These are phyloP conservation scores for Chytriomyces confervae DNA, from an alignment of 192 early-diverging fungal species.

Conservation along the genomic window DNA sequence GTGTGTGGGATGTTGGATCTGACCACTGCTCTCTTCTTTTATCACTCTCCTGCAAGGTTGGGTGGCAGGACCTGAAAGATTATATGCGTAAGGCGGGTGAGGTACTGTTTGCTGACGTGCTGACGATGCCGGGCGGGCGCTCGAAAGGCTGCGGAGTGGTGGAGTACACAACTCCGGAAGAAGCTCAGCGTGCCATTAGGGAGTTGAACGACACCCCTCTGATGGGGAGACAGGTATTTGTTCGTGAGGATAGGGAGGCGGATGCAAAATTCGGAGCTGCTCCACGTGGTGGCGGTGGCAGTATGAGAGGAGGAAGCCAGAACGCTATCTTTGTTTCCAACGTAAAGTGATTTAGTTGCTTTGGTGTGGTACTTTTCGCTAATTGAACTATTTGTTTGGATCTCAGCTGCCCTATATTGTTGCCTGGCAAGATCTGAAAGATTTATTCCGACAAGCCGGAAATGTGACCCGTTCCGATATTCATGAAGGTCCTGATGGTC, in stretches of 20 bases:
- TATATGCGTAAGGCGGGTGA: conserved; percentile 81
- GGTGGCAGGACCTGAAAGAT: conserved; percentile 79
- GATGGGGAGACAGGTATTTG: conserved; percentile 76
- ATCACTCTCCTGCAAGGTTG: conserved; percentile 33
- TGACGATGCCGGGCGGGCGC: conserved; percentile 61
- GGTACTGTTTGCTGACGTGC: conserved; percentile 78
- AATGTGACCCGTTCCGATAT: conserved; percentile 75
- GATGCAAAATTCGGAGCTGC: conserved; percentile 46
- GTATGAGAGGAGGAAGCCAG: conserved; percentile 11
- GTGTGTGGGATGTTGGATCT: too few relatives aligned
- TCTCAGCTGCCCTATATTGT: conserved; percentile 75
- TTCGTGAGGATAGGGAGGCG: conserved; percentile 77
- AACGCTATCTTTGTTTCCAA: conserved; percentile 22
- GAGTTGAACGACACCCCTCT: conserved; percentile 70
- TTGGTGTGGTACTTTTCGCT: neutral
- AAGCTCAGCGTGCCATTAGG: conserved; percentile 75
- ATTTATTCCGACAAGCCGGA: conserved; percentile 79
- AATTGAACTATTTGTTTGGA: neutral
- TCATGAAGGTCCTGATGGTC: conserved; percentile 58
- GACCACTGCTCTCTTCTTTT: too few relatives aligned
- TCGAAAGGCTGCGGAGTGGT: conserved; percentile 80
- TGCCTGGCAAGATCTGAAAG: conserved; percentile 88
- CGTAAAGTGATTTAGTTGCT: neutral
- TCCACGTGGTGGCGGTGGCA: conserved; percentile 14
- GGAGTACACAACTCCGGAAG: conserved; percentile 76